Evolutionary conservation across 768 basidiomycete genomes (phyloP).

Genomic region (Boletellus emodensis): DNA sequence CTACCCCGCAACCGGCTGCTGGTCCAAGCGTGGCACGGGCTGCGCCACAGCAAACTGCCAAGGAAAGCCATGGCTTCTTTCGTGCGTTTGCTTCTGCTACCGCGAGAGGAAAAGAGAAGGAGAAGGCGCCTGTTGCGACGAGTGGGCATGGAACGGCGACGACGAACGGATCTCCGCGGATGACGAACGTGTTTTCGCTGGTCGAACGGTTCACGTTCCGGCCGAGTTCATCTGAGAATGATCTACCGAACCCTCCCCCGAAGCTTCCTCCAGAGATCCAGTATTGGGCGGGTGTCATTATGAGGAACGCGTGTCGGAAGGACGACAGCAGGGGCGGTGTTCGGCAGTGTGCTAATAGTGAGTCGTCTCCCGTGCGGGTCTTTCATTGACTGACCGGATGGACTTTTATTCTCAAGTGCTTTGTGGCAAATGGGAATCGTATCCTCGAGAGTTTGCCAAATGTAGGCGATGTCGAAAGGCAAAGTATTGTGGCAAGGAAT

Average conservation of each 20-base stretch:
- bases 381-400: not conserved
- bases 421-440: slow-evolving; percentile 92
- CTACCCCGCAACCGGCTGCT: slow-evolving; percentile 22
- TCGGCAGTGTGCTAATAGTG: slow-evolving; percentile 95
- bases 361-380: slow-evolving; percentile 28
- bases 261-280: slow-evolving; percentile 86
- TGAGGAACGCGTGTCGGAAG: slow-evolving; percentile 98
- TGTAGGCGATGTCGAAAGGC: slow-evolving; percentile 94
- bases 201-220: slow-evolving; percentile 97
- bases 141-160: slow-evolving; percentile 23
- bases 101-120: slow-evolving; percentile 49
- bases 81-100: slow-evolving; percentile 42
- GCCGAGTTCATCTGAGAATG: slow-evolving; percentile 76
- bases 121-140: slow-evolving; percentile 22
- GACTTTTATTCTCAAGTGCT: slow-evolving; percentile 52
- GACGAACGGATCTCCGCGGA: slow-evolving; percentile 30
- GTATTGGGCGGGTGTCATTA: slow-evolving; percentile 99
- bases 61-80: slow-evolving; percentile 42
- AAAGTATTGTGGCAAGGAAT: slow-evolving; percentile 97
- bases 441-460: slow-evolving; percentile 94
- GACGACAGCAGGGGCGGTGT: slow-evolving; percentile 92
- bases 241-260: slow-evolving; percentile 64
- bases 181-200: slow-evolving; percentile 92
- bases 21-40: slow-evolving; percentile 24
- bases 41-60: slow-evolving; percentile 17